Base-by-base conservation (phyloP, 2,329 filamentous ascomycete genomes). In the Aureobasidium mangrovei region DNA sequence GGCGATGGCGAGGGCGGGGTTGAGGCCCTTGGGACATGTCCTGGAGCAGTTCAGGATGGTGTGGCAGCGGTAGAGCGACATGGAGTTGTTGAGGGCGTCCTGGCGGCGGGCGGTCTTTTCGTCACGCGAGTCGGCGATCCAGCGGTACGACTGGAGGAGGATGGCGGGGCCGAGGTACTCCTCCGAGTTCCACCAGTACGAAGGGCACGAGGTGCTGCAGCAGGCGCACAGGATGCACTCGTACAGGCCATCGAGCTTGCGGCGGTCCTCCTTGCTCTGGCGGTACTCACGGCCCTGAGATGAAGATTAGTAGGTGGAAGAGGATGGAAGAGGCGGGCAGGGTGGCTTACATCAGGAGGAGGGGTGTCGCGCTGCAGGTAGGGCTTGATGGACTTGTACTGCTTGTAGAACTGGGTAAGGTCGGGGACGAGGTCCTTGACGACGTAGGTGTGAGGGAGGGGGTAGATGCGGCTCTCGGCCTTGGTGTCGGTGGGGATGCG, bases 131-230 rank as follows among this genome's bases (percentile, higher is more conserved):
- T 98, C 93, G 68, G 85, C 86, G 62, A 98, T 80, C 93, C 93
- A 98, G 69, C 91, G 84, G 83, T 97, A 98, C 7, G 90, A 95
- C 77, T 98, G 93, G 62, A 98, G 83, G 52, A 98, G 86, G 58
- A 98, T 88, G 62, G 93, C 93, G 57, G 93, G 93, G 60, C 93
- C 93, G 48, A 98, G 88, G 77, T 98, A 98, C 74, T 97, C 91
- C 76, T 97, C 91, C 64, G 86, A 84, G 79, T 98, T 98, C 93
- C 93, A 98, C 93, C 93, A 98, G 81, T 98, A 98, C 18, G 90
- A 96, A n/a, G 93, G 93, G 80, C 93, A 98, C 44, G 91, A 95
- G 26, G 93, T 98, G 62, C 88, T 93, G 84, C 93, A 98, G 84
- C 93, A 98, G 64, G 91, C 91, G 79, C 93, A 98, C 56, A 98